phyloP scores from a whole-genome alignment of 441 rosid genomes.

The Kokia cookei region DNA sequence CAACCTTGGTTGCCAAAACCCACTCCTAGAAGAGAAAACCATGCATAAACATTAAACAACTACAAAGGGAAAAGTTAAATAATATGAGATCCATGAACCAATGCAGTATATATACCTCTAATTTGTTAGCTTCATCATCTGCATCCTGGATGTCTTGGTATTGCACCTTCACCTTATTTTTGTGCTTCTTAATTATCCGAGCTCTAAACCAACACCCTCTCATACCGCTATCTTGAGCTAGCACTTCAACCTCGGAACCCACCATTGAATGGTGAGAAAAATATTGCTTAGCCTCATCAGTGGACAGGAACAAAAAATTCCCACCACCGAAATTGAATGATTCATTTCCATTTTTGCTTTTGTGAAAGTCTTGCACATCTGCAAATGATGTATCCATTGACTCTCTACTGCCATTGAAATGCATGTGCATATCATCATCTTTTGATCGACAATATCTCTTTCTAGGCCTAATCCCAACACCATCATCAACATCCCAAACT shows the following conservation, averaged over 20 bases:
- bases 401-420: conserved; percentile 12
- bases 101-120: conserved; percentile 42
- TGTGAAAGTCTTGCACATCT: conserved; percentile 5
- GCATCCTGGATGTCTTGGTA: conserved; percentile 70
- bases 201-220: conserved; percentile 90
- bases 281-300: conserved; percentile 15
- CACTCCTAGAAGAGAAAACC: conserved; percentile 51
- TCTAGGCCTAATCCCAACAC: conserved; percentile 32
- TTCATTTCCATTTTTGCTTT: conserved; percentile 14
- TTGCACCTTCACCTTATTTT: conserved; percentile 71
- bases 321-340: conserved; percentile 9
- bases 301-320: conserved; percentile 13
- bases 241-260: conserved; percentile 67
- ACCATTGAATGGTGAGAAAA: conserved; percentile 25
- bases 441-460: conserved; percentile 38
- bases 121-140: conserved; percentile 50
- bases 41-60: background rate
- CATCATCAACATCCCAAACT: conserved; percentile 24
- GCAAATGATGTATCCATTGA: background rate
- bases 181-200: conserved; percentile 48
- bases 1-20: conserved; percentile 52
- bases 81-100: background rate
- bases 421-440: conserved; percentile 10
- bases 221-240: conserved; percentile 78
- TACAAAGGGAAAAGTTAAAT: background rate